These are phyloP conservation scores for Royoungia palumana DNA, from an alignment of 768 basidiomycete genomes.

Conservation along the genomic window DNA sequence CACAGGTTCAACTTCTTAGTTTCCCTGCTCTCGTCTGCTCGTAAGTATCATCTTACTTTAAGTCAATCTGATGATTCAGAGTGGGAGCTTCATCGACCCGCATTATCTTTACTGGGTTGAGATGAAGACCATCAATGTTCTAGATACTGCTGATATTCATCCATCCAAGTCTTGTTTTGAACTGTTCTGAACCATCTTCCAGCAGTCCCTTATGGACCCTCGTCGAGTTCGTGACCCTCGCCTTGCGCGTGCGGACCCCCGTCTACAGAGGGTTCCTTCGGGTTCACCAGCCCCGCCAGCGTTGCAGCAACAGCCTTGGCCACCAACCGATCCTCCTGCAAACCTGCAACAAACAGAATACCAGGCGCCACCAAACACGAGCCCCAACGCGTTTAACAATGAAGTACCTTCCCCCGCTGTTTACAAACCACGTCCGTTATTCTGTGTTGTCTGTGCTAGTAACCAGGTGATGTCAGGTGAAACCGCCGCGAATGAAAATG, in stretches of 20 bases:
- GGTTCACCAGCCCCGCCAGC: conserved; percentile 33
- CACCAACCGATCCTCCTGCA: conserved; percentile 11
- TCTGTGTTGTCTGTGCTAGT: conserved; percentile 99
- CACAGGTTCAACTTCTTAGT: too few relatives aligned
- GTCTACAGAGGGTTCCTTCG: conserved; percentile 50
- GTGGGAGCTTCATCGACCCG: conserved; percentile 85
- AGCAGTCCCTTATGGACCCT: conserved; percentile 62
- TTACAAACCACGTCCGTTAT: conserved; percentile 74
- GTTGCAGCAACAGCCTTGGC: conserved; percentile 26
- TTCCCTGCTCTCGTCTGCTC: neutral
- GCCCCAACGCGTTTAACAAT: neutral
- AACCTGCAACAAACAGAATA: conserved; percentile 17
- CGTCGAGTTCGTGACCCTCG: conserved; percentile 79
- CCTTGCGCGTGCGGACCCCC: conserved; percentile 66
- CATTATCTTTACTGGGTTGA: conserved; percentile 54
- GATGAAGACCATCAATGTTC: conserved; percentile 78
- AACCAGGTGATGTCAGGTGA: conserved; percentile 67
- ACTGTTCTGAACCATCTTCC: conserved; percentile 12
- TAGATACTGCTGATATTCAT: conserved; percentile 85
- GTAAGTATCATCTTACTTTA: conserved; percentile 20
- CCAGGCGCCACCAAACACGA: conserved; percentile 11
- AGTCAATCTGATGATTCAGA: conserved; percentile 75
- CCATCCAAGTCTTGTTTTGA: conserved; percentile 15
- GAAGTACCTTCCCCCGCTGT: conserved; percentile 15
- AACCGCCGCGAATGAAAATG: neutral